Conservation (phyloP, 2,329 filamentous ascomycete genomes). For the Paraphaeosphaeria sporulosa region DNA sequence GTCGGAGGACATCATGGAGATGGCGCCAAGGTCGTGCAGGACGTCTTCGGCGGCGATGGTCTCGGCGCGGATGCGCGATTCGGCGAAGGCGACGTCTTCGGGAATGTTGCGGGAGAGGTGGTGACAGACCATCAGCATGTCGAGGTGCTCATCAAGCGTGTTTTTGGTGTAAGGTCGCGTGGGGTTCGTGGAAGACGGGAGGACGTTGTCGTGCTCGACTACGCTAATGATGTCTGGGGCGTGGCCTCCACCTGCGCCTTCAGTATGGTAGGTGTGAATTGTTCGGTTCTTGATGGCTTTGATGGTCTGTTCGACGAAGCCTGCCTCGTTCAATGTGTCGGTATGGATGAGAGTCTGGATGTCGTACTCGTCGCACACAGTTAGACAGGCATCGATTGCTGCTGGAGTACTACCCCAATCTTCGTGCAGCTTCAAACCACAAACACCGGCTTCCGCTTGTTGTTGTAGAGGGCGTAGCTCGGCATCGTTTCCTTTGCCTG, state of each 20-base stretch:
- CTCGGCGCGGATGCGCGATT: conserved; percentile 91
- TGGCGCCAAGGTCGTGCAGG: conserved; percentile 90
- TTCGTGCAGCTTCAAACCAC: conserved; percentile 92
- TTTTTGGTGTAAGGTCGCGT: conserved; percentile 90
- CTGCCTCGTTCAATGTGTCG: conserved; percentile 94
- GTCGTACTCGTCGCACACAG: conserved; percentile 88
- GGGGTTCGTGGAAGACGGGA: conserved; percentile 91
- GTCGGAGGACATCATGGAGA: conserved; percentile 97
- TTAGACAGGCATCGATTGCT: conserved; percentile 82
- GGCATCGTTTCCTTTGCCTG: conserved; percentile 91
- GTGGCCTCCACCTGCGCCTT: conserved; percentile 93
- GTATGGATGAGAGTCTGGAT: conserved; percentile 95
- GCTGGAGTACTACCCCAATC: conserved; percentile 94
- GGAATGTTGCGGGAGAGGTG: conserved; percentile 91
- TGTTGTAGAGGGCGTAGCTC: conserved; percentile 74
- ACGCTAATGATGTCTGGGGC: conserved; percentile 96
- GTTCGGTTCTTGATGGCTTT: conserved; percentile 84
- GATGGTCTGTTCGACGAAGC: conserved; percentile 94
- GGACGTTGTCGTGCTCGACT: conserved; percentile 85
- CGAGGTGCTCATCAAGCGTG: conserved; percentile 93
- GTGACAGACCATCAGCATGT: conserved; percentile 99
- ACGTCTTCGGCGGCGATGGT: conserved; percentile 98
- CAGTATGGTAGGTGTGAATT: conserved; percentile 97
- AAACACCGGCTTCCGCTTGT: conserved; percentile 82
- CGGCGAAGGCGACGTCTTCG: conserved; percentile 94